Base-by-base conservation (phyloP, 768 basidiomycete genomes). In the Harrya chromipes region DNA sequence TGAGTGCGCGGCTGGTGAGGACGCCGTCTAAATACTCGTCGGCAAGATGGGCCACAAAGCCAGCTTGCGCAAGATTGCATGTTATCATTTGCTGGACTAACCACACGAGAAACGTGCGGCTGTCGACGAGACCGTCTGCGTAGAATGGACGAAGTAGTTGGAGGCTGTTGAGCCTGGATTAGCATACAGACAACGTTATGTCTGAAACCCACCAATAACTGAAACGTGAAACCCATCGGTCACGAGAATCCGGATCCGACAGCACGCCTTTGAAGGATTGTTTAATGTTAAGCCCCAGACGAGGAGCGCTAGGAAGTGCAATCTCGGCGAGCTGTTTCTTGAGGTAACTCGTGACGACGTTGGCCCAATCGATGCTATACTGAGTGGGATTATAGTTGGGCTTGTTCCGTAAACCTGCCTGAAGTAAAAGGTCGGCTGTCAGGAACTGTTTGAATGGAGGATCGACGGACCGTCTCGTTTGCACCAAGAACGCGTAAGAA, bases 281-380 rank as follows among this genome's bases (percentile, higher is more conserved):
- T 59, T 90, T 92, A 61, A 92, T 87, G 56, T 87, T 89, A 43
- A 90, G 66, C 8, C 84, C 85, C 11, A 78, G 79, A 33, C 89
- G 78, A 14, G 87, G 86, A 23, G 88, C 83, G 60, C 82, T 88
- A 2, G 91, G 90, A 23, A 93, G 72, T 11, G 81, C 81, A 47
- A 93, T 91, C 23, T 90, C 87, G 6, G 74, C 73, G 10, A 94
- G 72, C 57, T 89, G 89, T 59, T 91, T 92, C 72, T 87, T 90
- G 69, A 93, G 72, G 60, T 91, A 88, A 43, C 82, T 76, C 0
- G 87, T 90, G 27, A 93, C 79, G 8, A 89, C 78, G 58, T 82
- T 86, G 2, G 91, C 84, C 88, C 90, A 91, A 49, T 93, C 90
- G 14, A 87, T 67, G 54, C 89, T 90, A 62, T 93, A 91, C 58